Conservation (phyloP, 2,329 filamentous ascomycete species). For the Phoma herbarum region DNA sequence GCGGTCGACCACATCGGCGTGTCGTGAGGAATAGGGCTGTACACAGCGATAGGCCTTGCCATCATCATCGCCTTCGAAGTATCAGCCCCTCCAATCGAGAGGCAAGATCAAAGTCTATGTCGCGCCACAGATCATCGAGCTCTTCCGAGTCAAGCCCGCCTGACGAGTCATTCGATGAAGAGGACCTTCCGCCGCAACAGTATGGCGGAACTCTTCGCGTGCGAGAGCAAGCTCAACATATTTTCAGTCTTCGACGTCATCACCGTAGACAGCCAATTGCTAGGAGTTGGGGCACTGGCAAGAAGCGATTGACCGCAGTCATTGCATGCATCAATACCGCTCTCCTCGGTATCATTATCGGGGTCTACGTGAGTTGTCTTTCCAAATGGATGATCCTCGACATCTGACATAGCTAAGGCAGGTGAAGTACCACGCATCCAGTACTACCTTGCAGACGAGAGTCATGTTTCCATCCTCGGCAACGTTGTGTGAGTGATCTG, state of each 20-base stretch:
- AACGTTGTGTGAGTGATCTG: constrained; percentile 66
- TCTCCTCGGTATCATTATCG: constrained; percentile 73
- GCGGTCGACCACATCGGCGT: constrained; percentile 33
- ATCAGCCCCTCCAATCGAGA: constrained; percentile 8
- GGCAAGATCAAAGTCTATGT: constrained; percentile 13
- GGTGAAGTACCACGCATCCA: constrained; percentile 82
- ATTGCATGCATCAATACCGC: constrained; percentile 78
- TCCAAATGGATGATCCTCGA: background rate
- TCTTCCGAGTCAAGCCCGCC: constrained; percentile 25
- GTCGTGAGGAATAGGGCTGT: constrained; percentile 8
- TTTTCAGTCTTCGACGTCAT: constrained; percentile 52
- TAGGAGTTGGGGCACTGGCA: constrained; percentile 72
- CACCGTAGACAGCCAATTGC: constrained; percentile 72
- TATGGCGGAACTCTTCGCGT: constrained; percentile 34
- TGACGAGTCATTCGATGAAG: constrained; percentile 33
- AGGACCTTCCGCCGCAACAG: constrained; percentile 20
- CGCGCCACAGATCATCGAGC: constrained; percentile 9
- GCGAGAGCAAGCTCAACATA: constrained; percentile 42
- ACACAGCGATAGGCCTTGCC: constrained; percentile 20
- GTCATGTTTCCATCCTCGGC: constrained; percentile 73
- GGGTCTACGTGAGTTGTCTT: constrained; percentile 66
- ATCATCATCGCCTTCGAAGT: constrained; percentile 21
- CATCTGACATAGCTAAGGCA: constrained; percentile 52
- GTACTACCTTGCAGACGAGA: constrained; percentile 75
- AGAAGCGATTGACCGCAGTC: constrained; percentile 73